Conservation (phyloP, 2,329 filamentous ascomycete genomes). For the Chrysosphaeria jannelii region DNA sequence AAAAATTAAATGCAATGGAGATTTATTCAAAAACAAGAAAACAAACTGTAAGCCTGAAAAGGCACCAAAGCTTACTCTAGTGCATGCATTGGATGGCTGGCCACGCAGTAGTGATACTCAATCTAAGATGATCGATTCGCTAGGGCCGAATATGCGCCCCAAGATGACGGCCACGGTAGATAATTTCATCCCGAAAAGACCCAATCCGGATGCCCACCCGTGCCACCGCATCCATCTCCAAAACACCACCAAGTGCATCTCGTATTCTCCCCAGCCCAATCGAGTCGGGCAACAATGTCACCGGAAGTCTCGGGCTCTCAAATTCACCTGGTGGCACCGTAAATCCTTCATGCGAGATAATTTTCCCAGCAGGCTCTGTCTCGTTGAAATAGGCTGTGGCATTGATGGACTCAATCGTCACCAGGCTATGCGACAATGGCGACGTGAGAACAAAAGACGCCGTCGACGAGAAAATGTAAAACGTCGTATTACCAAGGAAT, state of each 20-base stretch:
- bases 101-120: no score
- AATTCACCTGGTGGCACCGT: constrained; percentile 45
- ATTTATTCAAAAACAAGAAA: neutral
- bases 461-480: constrained; percentile 66
- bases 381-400: constrained; percentile 68
- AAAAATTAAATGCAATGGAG: neutral
- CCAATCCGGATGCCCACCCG: constrained; percentile 46
- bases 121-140: no score
- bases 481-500: constrained; percentile 63
- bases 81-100: no score
- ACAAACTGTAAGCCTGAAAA: neutral
- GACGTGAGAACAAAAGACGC: constrained; percentile 63
- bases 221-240: constrained; percentile 55
- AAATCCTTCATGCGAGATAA: constrained; percentile 45
- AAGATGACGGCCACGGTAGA: constrained; percentile 40
- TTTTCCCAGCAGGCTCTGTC: constrained; percentile 46
- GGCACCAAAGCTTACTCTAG: neutral
- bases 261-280: constrained; percentile 61
- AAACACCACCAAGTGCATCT: constrained; percentile 46
- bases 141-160: constrained; percentile 29
- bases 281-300: constrained; percentile 45
- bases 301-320: constrained; percentile 46
- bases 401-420: constrained; percentile 53
- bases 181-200: constrained; percentile 40
- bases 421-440: constrained; percentile 38